Evolutionary conservation across 1,139 yeast genomes (phyloP), one percentile per base, ranked within the genome.

Genomic region (Suhomyces chickasaworum): DNA sequence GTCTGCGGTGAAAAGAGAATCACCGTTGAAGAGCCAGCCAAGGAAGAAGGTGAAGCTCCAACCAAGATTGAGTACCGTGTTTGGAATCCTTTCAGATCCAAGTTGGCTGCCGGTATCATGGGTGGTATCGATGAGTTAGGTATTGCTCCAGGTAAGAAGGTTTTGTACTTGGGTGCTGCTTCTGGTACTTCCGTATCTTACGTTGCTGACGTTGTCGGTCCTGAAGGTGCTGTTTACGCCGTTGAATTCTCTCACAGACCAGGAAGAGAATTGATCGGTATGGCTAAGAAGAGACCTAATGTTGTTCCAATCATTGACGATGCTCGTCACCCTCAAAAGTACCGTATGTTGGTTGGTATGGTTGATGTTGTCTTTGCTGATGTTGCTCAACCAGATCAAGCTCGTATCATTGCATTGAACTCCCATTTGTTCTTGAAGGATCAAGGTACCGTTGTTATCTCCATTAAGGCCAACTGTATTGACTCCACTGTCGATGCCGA

Each of bases 221-320:
- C 99, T 69, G 97, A 90, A 76, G 99, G 99, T 71, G 79, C 89
- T 64, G 99, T 93, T 50, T 95, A 93, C 71, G 99, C 99, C 49
- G 99, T 93, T 61, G 99, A 93, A 76, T 93, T 93, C 78, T 90
- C 98, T 54, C 99, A 93, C 81, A 87, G 99, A 81, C 96, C 98
- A 64, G 99, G 99, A 70, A 88, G 99, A 81, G 99, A 93, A 75
- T 83, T 93, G 75, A 91, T 95, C 66, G 89, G 96, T 65, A 93
- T 93, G 99, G 99, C 99, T 69, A 93, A 93, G 84, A 93, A 93
- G 95, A 89, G 99, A 83, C 98, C 99, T 57, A 93, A 93, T 69
- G 96, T 93, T 49, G 89, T 95, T 58, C 99, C 99, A 64, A 93
- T 93, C 71, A 91, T 93, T 70, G 99, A 93, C 75, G 99, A 93